These are phyloP conservation scores for Hypoxylon perforatum DNA, from an alignment of 495 filamentous ascomycete genomes.

Conservation along the genomic window DNA sequence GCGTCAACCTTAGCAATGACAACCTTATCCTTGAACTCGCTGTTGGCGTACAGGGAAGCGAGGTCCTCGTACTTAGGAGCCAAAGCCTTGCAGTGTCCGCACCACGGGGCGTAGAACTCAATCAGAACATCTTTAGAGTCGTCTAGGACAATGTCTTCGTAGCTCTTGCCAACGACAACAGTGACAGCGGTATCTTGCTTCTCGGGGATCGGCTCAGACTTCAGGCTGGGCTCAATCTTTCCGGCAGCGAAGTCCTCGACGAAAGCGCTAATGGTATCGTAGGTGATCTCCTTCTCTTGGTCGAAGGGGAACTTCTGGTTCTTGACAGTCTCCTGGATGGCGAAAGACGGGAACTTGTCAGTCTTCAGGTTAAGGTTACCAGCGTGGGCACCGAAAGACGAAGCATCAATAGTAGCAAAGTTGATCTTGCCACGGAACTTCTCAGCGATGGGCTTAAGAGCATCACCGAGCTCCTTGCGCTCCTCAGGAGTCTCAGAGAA, in stretches of 20 bases:
- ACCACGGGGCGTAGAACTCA: conserved; percentile 99
- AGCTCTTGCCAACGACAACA: conserved; percentile 92
- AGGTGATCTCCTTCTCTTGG: conserved; percentile 82
- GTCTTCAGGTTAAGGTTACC: conserved; percentile 97
- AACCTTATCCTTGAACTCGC: conserved; percentile 81
- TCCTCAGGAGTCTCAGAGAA: conserved; percentile 95
- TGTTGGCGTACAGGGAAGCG: conserved; percentile 77
- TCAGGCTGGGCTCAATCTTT: conserved; percentile 94
- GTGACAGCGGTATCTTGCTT: conserved; percentile 89
- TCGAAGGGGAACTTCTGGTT: conserved; percentile 97
- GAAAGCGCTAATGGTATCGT: conserved; percentile 80
- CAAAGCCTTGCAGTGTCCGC: conserved; percentile 97
- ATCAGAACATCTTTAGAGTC: conserved; percentile 96
- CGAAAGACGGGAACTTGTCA: conserved; percentile 95
- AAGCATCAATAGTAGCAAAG: conserved; percentile 98
- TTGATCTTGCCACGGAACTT: conserved; percentile 87
- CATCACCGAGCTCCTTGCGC: conserved; percentile 78
- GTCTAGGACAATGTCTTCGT: conserved; percentile 91
- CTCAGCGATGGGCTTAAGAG: conserved; percentile 72
- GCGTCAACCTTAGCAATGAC: conserved; percentile 98
- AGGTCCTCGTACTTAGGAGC: conserved; percentile 94
- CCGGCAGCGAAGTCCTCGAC: conserved; percentile 88
- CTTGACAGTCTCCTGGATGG: conserved; percentile 95
- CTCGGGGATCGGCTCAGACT: conserved; percentile 97
- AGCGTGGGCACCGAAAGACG: conserved; percentile 93